Evolutionary conservation across 2,329 filamentous ascomycete species (phyloP).

Genomic region (Ophiocordyceps sinensis): DNA sequence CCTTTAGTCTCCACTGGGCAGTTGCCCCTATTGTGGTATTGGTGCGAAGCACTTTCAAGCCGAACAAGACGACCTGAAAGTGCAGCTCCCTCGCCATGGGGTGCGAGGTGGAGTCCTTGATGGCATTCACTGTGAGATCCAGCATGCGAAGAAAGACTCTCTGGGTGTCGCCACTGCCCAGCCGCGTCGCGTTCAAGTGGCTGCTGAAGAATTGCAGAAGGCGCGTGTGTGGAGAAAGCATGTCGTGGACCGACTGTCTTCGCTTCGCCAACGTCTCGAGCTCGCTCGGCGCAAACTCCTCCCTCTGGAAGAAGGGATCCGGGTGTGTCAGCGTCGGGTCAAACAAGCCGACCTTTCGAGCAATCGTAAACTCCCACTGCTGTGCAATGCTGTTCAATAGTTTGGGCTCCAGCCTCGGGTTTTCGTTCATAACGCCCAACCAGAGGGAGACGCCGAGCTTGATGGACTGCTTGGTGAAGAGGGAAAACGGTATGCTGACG

Average conservation of each 20-base stretch:
- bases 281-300: slow-evolving; percentile 88
- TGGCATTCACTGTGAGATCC: slow-evolving; percentile 59
- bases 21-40: slow-evolving; percentile 50
- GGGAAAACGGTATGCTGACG: slow-evolving; percentile 79
- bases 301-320: slow-evolving; percentile 81
- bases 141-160: slow-evolving; percentile 71
- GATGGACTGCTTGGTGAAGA: slow-evolving; percentile 91
- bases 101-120: slow-evolving; percentile 58
- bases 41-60: slow-evolving; percentile 60
- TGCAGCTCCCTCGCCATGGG: slow-evolving; percentile 85
- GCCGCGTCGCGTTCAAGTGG: slow-evolving; percentile 85
- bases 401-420: slow-evolving; percentile 72
- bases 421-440: slow-evolving; percentile 95
- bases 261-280: slow-evolving; percentile 57
- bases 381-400: slow-evolving; percentile 77
- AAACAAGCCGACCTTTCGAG: slow-evolving; percentile 69
- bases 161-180: slow-evolving; percentile 71
- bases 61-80: slow-evolving; percentile 76
- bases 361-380: slow-evolving; percentile 78
- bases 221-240: slow-evolving; percentile 74
- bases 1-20: slow-evolving; percentile 71
- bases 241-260: slow-evolving; percentile 66
- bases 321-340: slow-evolving; percentile 55
- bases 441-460: slow-evolving; percentile 91
- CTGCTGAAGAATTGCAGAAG: slow-evolving; percentile 82